A percentile compares a stretch with the other conserved stretches of the same genome.
phyloP scores from a whole-genome alignment of 495 filamentous ascomycete genomes.

The Hypoxylon crocopeplum region DNA sequence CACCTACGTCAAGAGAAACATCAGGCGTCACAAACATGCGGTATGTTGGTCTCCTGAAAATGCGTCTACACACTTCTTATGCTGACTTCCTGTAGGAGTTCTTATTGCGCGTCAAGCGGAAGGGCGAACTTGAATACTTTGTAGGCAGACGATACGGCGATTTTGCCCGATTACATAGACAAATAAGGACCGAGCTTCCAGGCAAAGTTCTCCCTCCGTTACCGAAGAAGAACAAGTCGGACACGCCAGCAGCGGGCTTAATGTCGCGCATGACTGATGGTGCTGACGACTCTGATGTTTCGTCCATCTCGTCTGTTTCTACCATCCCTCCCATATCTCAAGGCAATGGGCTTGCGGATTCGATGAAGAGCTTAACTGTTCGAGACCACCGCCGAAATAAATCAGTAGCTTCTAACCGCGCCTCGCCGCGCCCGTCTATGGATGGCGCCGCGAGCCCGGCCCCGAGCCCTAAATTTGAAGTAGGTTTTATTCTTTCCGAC shows the following conservation, averaged over 20 bases:
- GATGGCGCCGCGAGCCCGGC: constrained; percentile 35
- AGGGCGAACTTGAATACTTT: constrained; percentile 72
- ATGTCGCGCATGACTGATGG: constrained; percentile 52
- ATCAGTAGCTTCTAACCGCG: constrained; percentile 39
- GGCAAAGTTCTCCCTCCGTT: constrained; percentile 88
- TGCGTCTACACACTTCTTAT: not conserved
- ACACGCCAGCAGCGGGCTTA: constrained; percentile 64
- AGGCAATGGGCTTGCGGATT: constrained; percentile 35
- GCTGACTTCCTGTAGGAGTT: constrained; percentile 73
- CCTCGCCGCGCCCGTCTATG: constrained; percentile 49
- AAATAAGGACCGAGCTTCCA: constrained; percentile 82
- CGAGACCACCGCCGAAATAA: constrained; percentile 45
- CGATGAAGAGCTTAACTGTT: constrained; percentile 54
- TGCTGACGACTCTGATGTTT: constrained; percentile 71
- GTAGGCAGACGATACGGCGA: constrained; percentile 89
- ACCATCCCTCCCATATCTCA: constrained; percentile 48
- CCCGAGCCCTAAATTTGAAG: constrained; percentile 30
- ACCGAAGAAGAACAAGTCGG: constrained; percentile 87
- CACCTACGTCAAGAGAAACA: constrained; percentile 79
- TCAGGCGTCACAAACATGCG: constrained; percentile 90
- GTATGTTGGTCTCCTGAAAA: constrained; percentile 57
- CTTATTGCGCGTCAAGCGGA: constrained; percentile 78
- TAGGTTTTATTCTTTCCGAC: constrained; percentile 10
- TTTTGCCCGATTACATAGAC: constrained; percentile 79
- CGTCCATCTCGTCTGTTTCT: constrained; percentile 79